These are phyloP conservation scores for Spinellus fusiger DNA, from an alignment of 192 early-diverging fungal species.

Conservation along the genomic window DNA sequence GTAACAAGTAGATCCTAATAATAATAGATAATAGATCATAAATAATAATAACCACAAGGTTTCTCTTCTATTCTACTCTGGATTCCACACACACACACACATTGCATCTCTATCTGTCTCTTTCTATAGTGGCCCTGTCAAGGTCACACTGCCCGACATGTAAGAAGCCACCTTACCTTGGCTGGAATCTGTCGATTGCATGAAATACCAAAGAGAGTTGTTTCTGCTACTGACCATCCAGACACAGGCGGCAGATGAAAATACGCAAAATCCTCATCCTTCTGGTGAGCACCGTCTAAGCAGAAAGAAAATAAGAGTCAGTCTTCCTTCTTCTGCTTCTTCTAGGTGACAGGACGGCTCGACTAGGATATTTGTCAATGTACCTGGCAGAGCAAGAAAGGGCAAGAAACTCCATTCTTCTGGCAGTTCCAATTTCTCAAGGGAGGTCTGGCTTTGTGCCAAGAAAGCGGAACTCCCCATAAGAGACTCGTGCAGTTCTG, in stretches of 20 bases:
- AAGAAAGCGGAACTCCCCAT: not conserved
- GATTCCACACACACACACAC: too few relatives aligned
- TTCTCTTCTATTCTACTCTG: not conserved
- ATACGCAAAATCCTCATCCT: conserved; percentile 77
- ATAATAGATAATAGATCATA: not conserved
- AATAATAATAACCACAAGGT: not conserved
- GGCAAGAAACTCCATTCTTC: conserved; percentile 81
- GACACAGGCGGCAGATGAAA: conserved; percentile 76
- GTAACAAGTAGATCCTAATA: conserved; percentile 59
- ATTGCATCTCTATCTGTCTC: too few relatives aligned
- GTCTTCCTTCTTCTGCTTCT: not conserved
- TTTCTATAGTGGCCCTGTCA: too few relatives aligned
- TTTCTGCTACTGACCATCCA: conserved; percentile 48
- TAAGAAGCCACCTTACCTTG: conserved; percentile 34
- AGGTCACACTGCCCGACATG: too few relatives aligned
- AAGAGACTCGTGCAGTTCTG: conserved; percentile 5
- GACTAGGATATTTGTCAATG: not conserved
- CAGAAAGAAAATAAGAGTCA: not conserved
- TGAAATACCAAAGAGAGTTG: conserved; percentile 75
- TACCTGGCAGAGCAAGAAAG: conserved; percentile 73
- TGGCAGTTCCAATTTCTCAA: conserved; percentile 51
- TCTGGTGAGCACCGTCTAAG: conserved; percentile 70
- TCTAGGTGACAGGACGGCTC: not conserved
- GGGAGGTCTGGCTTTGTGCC: conserved; percentile 3
- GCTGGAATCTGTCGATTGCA: conserved; percentile 76